Percentiles rank a stretch among this genome's conserved stretches.
Conservation (phyloP, 768 basidiomycete genomes). For the Tylopilus vinaceipallidus region DNA sequence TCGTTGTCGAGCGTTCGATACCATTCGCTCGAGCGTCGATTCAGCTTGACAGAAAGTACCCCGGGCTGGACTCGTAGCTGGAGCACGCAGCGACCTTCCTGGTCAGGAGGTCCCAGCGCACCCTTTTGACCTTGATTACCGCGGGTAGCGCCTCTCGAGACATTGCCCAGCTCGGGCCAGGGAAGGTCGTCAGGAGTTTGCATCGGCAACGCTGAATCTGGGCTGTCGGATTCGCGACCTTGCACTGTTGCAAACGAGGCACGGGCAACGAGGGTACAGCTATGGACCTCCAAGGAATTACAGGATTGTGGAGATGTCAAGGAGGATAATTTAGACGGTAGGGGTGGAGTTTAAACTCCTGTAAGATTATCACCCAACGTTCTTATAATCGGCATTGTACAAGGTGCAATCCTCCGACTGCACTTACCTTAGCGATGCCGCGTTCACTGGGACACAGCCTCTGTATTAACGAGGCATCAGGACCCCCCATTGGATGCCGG, state of each 20-base stretch:
- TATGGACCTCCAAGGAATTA: slow-evolving; percentile 12
- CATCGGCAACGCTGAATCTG: slow-evolving; percentile 29
- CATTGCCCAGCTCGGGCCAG: slow-evolving; percentile 84
- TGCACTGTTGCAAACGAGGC: slow-evolving; percentile 3
- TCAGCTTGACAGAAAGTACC: slow-evolving; percentile 72
- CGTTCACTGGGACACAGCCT: slow-evolving; percentile 34
- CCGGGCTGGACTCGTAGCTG: slow-evolving; percentile 83
- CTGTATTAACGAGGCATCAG: slow-evolving; percentile 28
- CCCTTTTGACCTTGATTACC: slow-evolving; percentile 88
- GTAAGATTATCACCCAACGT: slow-evolving; percentile 34
- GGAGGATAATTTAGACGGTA: slow-evolving; percentile 27
- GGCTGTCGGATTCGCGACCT: slow-evolving; percentile 5
- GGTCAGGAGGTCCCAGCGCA: slow-evolving; percentile 66
- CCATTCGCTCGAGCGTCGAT: slow-evolving; percentile 79
- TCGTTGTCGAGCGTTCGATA: slow-evolving; percentile 75
- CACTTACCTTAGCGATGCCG: slow-evolving; percentile 36
- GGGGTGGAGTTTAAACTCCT: slow-evolving; percentile 37
- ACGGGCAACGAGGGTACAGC: slow-evolving; percentile 14
- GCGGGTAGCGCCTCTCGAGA: slow-evolving; percentile 78
- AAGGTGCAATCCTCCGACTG: slow-evolving; percentile 25
- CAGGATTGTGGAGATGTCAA: slow-evolving; percentile 17
- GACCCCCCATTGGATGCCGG: slow-evolving; percentile 25
- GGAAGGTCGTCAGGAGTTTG: slow-evolving; percentile 68
- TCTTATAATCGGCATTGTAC: slow-evolving; percentile 36
- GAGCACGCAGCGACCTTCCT: slow-evolving; percentile 72